phyloP scores from a whole-genome alignment of 768 basidiomycete genomes.

The Suillus cothurnatus region DNA sequence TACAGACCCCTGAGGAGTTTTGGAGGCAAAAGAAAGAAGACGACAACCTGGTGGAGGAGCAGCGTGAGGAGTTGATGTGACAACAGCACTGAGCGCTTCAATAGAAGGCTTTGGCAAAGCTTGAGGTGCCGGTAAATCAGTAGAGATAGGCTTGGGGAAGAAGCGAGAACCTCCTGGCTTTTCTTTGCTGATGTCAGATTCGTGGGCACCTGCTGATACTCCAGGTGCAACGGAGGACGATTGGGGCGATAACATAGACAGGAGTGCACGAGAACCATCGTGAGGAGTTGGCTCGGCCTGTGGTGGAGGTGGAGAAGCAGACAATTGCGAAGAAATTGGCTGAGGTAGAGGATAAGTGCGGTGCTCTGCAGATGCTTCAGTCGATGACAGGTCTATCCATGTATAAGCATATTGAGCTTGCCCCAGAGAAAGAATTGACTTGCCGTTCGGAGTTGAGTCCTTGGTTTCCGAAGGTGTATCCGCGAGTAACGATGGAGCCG shows the following conservation, averaged over 20 bases:
- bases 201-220: conserved; percentile 8
- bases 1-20: conserved; percentile 24
- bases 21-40: conserved; percentile 42
- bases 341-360: background rate
- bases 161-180: conserved; percentile 36
- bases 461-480: background rate
- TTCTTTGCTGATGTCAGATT: conserved; percentile 24
- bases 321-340: conserved; percentile 11
- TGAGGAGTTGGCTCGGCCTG: conserved; percentile 16
- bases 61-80: conserved; percentile 33
- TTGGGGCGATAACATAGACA: conserved; percentile 16
- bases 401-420: background rate
- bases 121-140: conserved; percentile 22
- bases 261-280: conserved; percentile 9
- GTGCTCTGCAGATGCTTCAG: background rate
- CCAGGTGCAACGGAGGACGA: conserved; percentile 15
- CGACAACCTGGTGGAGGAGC: conserved; percentile 44
- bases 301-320: conserved; percentile 17
- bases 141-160: conserved; percentile 34
- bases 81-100: conserved; percentile 45
- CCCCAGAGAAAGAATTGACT: conserved; percentile 8
- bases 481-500: conserved; percentile 2
- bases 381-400: background rate
- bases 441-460: conserved; percentile 14
- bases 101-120: conserved; percentile 26